Evolutionary conservation across 164 flowering plant species (phyloP), one percentile per base, ranked within the genome.

Genomic region (Magnolia officinalis): DNA sequence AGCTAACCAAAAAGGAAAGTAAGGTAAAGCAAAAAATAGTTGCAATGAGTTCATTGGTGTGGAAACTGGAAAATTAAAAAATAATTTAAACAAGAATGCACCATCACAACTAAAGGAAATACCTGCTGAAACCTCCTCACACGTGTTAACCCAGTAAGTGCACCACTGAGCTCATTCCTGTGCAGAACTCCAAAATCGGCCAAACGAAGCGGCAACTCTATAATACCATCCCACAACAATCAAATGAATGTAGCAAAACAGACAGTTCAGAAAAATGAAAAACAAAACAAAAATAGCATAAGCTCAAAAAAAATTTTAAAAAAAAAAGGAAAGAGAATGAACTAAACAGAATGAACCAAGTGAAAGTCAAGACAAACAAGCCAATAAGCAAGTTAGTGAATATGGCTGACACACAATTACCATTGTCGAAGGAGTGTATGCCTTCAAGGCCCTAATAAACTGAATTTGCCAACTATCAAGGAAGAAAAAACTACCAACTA

Each of bases 71-170:
- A 50, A 65, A 67, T 45, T 6, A 65, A 2, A 74, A 63, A 73
- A 11, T 64, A 72, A 50, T 11, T 26, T 61, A 50, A 50, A 20
- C 10, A 19, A 14, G 21, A 64, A 74, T 24, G 72, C 50, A 73
- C 19, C 23, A 63, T 52, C 52, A 20, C 8, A n/a, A 31, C 26
- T 29, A 70, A 74, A 19, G 21, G 6, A 37, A 37, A 63, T 85
- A 94, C 99, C 98, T 96, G 98, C 81, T 94, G 98, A 84, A 96
- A 96, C 81, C 99, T 90, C 81, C 99, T 85, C 21, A 96, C 99
- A 81, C 98, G 97, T 72, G 98, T 96, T 78, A 96, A 83, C 63
- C 98, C 98, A 82, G 93, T 90, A 58, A 96, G 95, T 37, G 99
- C 99, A 72, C 99, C 99, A 86, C 99, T 96, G 59, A 97, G 98